Evolutionary conservation across 2,329 filamentous ascomycete species (phyloP), one percentile per base, ranked within the genome.

Genomic region (Didymella arachidicola): DNA sequence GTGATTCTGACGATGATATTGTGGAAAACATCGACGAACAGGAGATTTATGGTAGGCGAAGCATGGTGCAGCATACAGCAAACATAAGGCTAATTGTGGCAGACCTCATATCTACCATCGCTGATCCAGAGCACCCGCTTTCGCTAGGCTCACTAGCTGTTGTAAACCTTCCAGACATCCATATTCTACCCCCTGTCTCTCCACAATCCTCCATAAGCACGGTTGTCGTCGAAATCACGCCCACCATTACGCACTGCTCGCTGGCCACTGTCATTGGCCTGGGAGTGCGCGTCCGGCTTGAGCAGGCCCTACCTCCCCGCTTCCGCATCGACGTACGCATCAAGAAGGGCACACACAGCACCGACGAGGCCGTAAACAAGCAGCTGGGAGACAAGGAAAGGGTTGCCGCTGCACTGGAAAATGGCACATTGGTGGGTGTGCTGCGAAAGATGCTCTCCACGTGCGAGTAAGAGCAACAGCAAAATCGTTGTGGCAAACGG

Each of bases 311-410:
- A 57, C 95, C 95, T 3, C 91, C 95, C 32, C 91, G 94, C 71
- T 99, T 95, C 77, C 87, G 95, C 36, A 86, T 98, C 49, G 93
- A 98, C 77, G 92, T 98, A 44, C 87, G 89, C 69, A 96, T 97
- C 78, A 97, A 98, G 78, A 90, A 96, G 78, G 94, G 93, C 62
- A 95, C 93, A n/a, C 95, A 98, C 77, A 92, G 88, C 65, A 96
- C 96, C 61, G 94, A 92, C 44, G 93, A 97, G 63, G 93, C 97
- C 76, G 93, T 97, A 51, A 97, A 96, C 80, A 97, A 97, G 82
- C 95, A 99, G 79, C 81, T 99, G 42, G 91, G 88, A 32, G 95
- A 99, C 79, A 99, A 98, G 82, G 95, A 99, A 80, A 84, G 95
- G 61, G 95, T 99, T 43, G 93, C 94, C 1, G 95, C 95, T 10